phyloP scores from a whole-genome alignment of 495 filamentous ascomycete species.

The Penicillium fimorum region DNA sequence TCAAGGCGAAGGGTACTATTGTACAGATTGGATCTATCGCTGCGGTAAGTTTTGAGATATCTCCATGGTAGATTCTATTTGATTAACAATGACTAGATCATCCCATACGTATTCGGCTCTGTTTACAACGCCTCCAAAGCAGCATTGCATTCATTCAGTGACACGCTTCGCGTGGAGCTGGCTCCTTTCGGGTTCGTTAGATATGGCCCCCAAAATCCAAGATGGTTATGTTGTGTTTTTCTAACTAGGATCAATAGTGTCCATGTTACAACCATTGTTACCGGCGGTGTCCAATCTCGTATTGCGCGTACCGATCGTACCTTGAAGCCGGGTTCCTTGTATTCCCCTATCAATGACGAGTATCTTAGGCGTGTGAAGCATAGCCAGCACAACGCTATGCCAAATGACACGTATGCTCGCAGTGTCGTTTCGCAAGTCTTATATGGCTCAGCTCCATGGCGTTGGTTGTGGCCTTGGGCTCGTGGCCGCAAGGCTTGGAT shows the following conservation, averaged over 20 bases:
- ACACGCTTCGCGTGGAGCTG: constrained; percentile 58
- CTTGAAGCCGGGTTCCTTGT: constrained; percentile 50
- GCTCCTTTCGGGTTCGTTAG: constrained; percentile 43
- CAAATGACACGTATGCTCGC: constrained; percentile 51
- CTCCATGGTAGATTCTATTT: not conserved
- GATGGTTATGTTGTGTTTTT: not conserved
- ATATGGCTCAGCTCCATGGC: constrained; percentile 43
- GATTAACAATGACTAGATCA: constrained; percentile 30
- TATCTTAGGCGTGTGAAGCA: constrained; percentile 54
- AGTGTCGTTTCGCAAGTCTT: constrained; percentile 57
- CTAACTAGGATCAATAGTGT: constrained; percentile 28
- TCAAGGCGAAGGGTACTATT: constrained; percentile 58
- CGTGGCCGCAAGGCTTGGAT: constrained; percentile 46
- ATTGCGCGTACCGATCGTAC: constrained; percentile 53
- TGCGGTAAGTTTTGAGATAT: constrained; percentile 31
- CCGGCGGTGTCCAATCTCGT: constrained; percentile 59
- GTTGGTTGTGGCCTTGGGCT: constrained; percentile 50
- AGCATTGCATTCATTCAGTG: constrained; percentile 58
- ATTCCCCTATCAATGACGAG: constrained; percentile 49
- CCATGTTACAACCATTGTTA: constrained; percentile 56
- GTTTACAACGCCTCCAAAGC: constrained; percentile 66
- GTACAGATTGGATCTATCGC: constrained; percentile 60
- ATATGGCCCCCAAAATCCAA: not conserved
- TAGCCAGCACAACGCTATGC: constrained; percentile 57
- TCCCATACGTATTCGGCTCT: constrained; percentile 55